Conservation (phyloP, 208 protist species). For the Lotmaria passim region DNA sequence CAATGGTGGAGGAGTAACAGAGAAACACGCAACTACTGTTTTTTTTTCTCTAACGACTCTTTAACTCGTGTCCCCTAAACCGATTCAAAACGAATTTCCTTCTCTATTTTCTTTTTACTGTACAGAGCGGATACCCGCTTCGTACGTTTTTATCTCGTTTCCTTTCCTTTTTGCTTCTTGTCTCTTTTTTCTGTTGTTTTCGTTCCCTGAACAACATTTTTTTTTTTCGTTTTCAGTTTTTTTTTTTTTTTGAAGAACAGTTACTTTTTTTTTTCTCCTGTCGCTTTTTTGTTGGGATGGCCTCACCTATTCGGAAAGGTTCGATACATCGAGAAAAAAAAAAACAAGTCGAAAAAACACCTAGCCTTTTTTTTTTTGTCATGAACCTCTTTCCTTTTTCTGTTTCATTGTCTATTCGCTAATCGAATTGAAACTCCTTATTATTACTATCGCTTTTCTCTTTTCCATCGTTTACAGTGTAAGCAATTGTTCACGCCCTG, state of each 20-base stretch:
- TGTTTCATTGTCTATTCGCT: no score
- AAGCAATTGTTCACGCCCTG: no score
- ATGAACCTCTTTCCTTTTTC: no score
- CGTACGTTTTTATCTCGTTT: slow-evolving; percentile 2
- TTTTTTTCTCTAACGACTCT: no score
- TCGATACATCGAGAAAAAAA: background rate
- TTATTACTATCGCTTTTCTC: no score
- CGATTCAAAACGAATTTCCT: no score
- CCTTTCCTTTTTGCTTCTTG: slow-evolving; percentile 6
- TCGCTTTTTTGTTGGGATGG: background rate
- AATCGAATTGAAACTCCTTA: no score
- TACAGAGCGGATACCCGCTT: background rate
- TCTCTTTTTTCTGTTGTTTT: slow-evolving; percentile 3
- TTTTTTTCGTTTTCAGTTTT: slow-evolving; percentile 14
- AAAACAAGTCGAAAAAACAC: slow-evolving; percentile 8
- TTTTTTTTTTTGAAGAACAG: slow-evolving; percentile 11
- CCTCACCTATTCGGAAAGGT: background rate
- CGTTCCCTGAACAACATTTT: slow-evolving; percentile 4
- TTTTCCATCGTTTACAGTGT: no score
- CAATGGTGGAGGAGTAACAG: slow-evolving; percentile 3
- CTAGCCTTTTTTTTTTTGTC: no score
- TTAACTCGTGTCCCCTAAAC: no score
- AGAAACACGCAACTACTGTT: background rate
- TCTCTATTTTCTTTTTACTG: background rate
- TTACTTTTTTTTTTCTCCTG: slow-evolving; percentile 7